These are phyloP conservation scores for Arxiozyma slooffiae DNA, from an alignment of 1,139 yeast genomes.

Conservation along the genomic window DNA sequence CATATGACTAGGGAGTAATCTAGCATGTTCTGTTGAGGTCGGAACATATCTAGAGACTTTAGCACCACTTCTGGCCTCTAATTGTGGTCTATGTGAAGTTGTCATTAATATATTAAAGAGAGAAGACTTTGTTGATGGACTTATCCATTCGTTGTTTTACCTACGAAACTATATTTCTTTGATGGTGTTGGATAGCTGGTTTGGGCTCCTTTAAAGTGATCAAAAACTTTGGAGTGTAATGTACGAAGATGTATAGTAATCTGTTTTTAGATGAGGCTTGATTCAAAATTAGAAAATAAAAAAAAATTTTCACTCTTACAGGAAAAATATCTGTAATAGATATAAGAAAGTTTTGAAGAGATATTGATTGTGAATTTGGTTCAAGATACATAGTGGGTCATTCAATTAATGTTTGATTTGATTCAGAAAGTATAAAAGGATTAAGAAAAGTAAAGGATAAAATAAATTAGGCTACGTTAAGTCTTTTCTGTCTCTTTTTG, in stretches of 20 bases:
- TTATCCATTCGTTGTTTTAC: not conserved
- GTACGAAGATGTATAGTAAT: too few species aligned
- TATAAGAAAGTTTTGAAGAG: not conserved
- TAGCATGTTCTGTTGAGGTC: slow-evolving; percentile 49
- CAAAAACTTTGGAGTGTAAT: too few species aligned
- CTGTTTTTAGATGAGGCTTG: not conserved
- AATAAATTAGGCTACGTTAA: not conserved
- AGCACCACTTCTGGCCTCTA: slow-evolving; percentile 77
- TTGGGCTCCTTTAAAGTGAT: too few species aligned
- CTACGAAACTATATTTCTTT: not conserved
- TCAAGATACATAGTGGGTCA: not conserved
- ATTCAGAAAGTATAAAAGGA: too few species aligned
- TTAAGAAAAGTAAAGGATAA: not conserved
- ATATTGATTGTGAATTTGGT: not conserved
- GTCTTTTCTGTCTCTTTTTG: not conserved
- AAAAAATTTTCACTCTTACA: not conserved
- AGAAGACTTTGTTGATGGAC: not conserved
- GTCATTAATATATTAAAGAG: slow-evolving; percentile 43
- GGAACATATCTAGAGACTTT: slow-evolving; percentile 36
- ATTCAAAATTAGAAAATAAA: too few species aligned
- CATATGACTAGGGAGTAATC: slow-evolving; percentile 63
- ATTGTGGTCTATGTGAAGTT: slow-evolving; percentile 82
- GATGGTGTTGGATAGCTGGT: too few species aligned
- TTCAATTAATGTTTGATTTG: not conserved
- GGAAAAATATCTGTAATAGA: not conserved